phyloP scores from a whole-genome alignment of 176 grass and related monocot genomes.

The bread wheat (Triticum aestivum) region DNA sequence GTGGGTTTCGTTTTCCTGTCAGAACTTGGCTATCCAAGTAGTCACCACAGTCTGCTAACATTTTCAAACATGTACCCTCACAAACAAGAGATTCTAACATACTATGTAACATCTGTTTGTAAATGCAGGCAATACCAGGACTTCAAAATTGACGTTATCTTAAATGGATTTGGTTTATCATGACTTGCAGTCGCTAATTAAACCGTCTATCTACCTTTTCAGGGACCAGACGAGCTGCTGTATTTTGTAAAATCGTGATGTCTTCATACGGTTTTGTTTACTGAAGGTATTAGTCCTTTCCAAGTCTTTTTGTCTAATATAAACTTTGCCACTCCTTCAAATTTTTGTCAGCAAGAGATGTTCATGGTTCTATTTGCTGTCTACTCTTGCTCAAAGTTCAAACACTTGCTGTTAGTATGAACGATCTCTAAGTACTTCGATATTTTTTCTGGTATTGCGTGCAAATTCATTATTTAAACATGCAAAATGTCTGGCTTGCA shows the following conservation, averaged over 20 bases:
- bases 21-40: constrained; percentile 2
- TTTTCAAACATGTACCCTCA: constrained; percentile 2
- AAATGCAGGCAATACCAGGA: neutral
- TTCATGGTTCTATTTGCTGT: neutral
- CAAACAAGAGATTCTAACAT: constrained; percentile 1
- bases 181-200: constrained; percentile 16
- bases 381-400: neutral
- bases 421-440: neutral
- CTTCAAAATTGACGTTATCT: neutral
- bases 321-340: neutral
- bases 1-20: neutral
- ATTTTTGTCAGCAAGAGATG: constrained; percentile 9
- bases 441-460: neutral
- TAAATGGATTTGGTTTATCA: constrained; percentile 18
- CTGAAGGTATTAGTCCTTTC: constrained; percentile 30
- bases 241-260: constrained; percentile 55
- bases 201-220: constrained; percentile 26
- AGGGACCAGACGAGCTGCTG: constrained; percentile 63
- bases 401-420: neutral
- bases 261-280: constrained; percentile 18
- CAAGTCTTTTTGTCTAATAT: neutral
- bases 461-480: neutral
- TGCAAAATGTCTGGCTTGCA: neutral
- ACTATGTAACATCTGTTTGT: neutral
- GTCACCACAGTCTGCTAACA: neutral